Base-by-base conservation (phyloP, 2,329 filamentous ascomycete genomes). In the Monosporascus sp. region DNA sequence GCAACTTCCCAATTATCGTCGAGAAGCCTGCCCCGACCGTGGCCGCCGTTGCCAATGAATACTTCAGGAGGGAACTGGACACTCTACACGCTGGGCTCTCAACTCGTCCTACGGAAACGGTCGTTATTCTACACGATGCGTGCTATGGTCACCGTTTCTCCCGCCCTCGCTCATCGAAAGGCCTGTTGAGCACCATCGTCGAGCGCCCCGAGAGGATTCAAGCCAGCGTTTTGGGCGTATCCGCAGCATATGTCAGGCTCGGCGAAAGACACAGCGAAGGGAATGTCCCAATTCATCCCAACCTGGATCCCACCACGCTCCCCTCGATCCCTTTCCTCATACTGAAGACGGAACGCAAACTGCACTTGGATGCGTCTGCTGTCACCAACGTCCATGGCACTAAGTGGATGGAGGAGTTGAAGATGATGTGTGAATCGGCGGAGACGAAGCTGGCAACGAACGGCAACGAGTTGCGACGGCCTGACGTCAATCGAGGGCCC, bases 131-230 rank as follows among this genome's bases (percentile, higher is more conserved):
- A 2, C 91, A 97, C 64, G 94, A 99, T 73, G 86, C 88, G 50
- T 96, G 93, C 71, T 99, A 97, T 68, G 92, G 93, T 24, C 94
- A 99, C 72, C 86, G 91, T 22, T 99, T 86, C 70, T 90, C 92
- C 11, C 82, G 94, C 45, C 90, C 90, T 4, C 86, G 88, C 62
- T 87, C 90, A 1, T 87, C 84, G 22, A 87, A 87, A 63, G 79
- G 76, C 45, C 80, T 81, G 17, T 78, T 97, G 1, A 83, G 77
- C 63, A 88, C 86, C 53, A 96, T 99, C 59, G 92, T 99, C 48
- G 94, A 99, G 72, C 81, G 94, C 11, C 94, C 94, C 0, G 94
- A 99, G 74, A 81, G 94, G 54, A 85, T 99, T 58, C 88, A 89
- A 61, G 94, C 94, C 5, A 85, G 85, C 55, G 82, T 93, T 0